Percentiles rank a stretch among this genome's conserved stretches.
phyloP scores from a whole-genome alignment of 2,329 filamentous ascomycete genomes.

The Chaetomium sp. region DNA sequence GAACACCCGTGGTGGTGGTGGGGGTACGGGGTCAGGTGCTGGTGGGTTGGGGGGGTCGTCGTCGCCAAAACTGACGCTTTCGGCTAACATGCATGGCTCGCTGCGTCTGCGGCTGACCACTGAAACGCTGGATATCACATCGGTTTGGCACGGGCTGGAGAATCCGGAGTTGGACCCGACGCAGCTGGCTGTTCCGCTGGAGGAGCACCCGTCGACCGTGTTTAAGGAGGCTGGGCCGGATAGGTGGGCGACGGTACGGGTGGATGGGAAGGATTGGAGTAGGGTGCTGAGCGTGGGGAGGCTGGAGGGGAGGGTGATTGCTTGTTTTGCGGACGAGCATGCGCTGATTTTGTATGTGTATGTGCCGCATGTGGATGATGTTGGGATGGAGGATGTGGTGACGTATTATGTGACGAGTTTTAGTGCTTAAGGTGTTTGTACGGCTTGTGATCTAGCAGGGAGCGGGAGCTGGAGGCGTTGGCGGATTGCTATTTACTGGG shows the following conservation, averaged over 20 bases:
- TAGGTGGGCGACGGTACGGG: conserved; percentile 80
- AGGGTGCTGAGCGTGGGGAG: conserved; percentile 87
- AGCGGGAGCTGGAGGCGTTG: not conserved
- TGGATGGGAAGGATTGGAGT: conserved; percentile 93
- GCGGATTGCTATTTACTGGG: not conserved
- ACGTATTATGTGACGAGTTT: conserved; percentile 46
- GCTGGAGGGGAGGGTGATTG: conserved; percentile 84
- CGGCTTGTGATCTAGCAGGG: not conserved
- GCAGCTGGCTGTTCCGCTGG: conserved; percentile 64
- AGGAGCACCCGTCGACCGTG: conserved; percentile 72
- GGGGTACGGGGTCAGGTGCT: not conserved
- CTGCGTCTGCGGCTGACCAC: conserved; percentile 74
- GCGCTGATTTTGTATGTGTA: conserved; percentile 81
- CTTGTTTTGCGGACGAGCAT: conserved; percentile 77
- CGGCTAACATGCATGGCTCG: conserved; percentile 90
- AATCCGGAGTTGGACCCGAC: conserved; percentile 82
- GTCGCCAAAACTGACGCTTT: conserved; percentile 70
- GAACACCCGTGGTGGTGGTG: conserved; percentile 15
- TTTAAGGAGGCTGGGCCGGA: conserved; percentile 73
- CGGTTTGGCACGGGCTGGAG: conserved; percentile 75
- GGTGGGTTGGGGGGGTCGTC: conserved; percentile 14
- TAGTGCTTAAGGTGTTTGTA: conserved; percentile 19
- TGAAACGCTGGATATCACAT: conserved; percentile 78
- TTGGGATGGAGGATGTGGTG: conserved; percentile 61
- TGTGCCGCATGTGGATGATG: conserved; percentile 63